phyloP scores from a whole-genome alignment of 176 grass and related monocot genomes.

The Carex kokanica region DNA sequence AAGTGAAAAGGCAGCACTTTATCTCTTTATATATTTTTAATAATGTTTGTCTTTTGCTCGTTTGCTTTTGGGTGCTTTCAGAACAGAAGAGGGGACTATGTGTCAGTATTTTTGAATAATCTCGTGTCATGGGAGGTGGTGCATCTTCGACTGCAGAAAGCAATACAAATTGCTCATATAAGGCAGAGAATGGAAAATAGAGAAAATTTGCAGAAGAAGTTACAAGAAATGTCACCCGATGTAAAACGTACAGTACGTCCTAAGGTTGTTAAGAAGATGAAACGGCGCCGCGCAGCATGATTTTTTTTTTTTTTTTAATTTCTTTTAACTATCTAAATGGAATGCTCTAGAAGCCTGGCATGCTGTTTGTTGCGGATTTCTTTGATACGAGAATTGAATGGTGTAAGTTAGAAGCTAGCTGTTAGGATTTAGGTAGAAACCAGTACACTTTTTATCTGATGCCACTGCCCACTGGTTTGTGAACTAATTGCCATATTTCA shows the following conservation, averaged over 20 bases:
- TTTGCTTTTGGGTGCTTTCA: slow-evolving; percentile 30
- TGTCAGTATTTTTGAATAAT: slow-evolving; percentile 64
- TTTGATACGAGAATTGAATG: background rate
- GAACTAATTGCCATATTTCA: background rate
- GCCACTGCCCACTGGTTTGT: background rate
- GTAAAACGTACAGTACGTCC: background rate
- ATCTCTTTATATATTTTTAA: background rate
- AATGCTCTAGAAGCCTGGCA: background rate
- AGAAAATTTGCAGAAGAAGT: slow-evolving; percentile 4
- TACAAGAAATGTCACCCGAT: background rate
- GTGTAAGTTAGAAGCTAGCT: background rate
- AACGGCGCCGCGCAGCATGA: background rate
- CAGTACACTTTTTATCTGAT: background rate
- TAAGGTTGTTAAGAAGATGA: background rate
- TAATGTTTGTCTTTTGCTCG: background rate
- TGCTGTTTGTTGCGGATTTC: background rate
- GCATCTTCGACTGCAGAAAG: slow-evolving; percentile 45
- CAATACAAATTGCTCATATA: slow-evolving; percentile 33
- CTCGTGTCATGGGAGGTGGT: slow-evolving; percentile 84
- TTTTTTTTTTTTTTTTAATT: background rate
- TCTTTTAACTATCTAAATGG: background rate
- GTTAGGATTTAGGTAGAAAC: background rate
- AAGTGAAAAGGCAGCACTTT: background rate
- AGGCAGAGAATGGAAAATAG: slow-evolving; percentile 29
- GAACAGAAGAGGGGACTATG: slow-evolving; percentile 70